Percentiles rank a stretch among this genome's conserved stretches.
Evolutionary conservation across 495 filamentous ascomycete genomes (phyloP).

Genomic region (Aspergillus ellipticus): DNA sequence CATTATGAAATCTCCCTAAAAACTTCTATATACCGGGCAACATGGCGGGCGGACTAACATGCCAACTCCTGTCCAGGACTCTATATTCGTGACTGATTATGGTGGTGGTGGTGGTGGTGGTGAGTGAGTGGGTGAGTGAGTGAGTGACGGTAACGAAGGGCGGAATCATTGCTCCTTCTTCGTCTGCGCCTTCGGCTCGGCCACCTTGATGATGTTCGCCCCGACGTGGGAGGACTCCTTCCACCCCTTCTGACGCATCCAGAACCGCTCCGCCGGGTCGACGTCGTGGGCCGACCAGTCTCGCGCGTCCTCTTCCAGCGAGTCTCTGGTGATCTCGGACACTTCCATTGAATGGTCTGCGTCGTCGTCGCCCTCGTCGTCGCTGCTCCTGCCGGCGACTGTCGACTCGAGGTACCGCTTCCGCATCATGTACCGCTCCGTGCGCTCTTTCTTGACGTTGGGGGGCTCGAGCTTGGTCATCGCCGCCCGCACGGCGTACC

Average conservation of each 20-base stretch:
- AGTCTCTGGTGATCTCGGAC: slow-evolving; percentile 36
- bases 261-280: slow-evolving; percentile 63
- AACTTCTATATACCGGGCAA: too few relatives aligned
- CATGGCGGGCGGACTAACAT: too few relatives aligned
- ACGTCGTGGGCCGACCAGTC: slow-evolving; percentile 45
- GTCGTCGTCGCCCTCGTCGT: slow-evolving; percentile 18
- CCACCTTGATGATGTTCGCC: slow-evolving; percentile 49
- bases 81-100: too few relatives aligned
- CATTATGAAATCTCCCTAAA: too few relatives aligned
- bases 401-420: slow-evolving; percentile 63
- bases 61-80: too few relatives aligned
- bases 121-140: too few relatives aligned
- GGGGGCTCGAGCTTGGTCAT: slow-evolving; percentile 81
- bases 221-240: slow-evolving; percentile 58
- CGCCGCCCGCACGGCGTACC: slow-evolving; percentile 63
- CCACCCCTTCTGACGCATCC: slow-evolving; percentile 62
- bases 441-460: slow-evolving; percentile 74
- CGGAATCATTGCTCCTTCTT: slow-evolving; percentile 61
- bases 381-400: slow-evolving; percentile 28
- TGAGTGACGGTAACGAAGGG: too few relatives aligned
- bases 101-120: too few relatives aligned
- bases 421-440: slow-evolving; percentile 68
- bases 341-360: slow-evolving; percentile 12
- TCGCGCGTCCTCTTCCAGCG: slow-evolving; percentile 68
- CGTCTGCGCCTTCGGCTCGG: slow-evolving; percentile 28